A percentile compares a stretch with the other conserved stretches of the same genome.
These are phyloP conservation scores for Paramarasmius palmivorus DNA, from an alignment of 1,284 basidiomycete species.

Conservation along the genomic window DNA sequence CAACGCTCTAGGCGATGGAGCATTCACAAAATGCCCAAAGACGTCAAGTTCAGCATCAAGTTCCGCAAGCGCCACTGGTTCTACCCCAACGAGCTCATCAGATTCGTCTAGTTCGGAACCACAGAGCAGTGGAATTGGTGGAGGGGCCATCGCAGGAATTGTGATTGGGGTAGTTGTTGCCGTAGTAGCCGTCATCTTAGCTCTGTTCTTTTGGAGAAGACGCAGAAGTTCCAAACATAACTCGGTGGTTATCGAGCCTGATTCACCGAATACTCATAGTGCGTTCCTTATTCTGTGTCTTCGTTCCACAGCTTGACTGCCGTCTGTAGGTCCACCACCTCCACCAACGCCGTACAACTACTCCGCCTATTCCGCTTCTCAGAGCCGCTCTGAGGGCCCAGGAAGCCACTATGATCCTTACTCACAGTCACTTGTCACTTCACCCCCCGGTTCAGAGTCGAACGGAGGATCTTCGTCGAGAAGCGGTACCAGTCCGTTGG, in stretches of 20 bases:
- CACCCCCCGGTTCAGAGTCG: background rate
- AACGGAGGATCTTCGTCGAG: background rate
- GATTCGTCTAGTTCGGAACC: background rate
- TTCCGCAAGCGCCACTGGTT: background rate
- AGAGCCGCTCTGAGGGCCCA: background rate
- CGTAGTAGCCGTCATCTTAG: conserved; percentile 1
- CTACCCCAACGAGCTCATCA: background rate
- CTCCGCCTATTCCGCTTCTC: background rate
- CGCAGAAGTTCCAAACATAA: background rate
- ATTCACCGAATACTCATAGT: background rate
- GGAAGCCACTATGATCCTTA: background rate
- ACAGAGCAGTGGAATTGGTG: conserved; percentile 1
- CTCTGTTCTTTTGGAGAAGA: conserved; percentile 12
- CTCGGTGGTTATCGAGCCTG: conserved; percentile 12
- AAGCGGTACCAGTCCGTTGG: background rate
- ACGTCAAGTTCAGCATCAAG: background rate
- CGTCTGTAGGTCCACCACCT: no score
- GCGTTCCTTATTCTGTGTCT: background rate
- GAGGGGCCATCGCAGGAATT: conserved; percentile 20
- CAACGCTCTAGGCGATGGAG: conserved; percentile 22
- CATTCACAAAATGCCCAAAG: conserved; percentile 24
- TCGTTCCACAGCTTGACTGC: background rate
- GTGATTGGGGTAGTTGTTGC: conserved; percentile 16
- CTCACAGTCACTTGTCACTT: background rate
- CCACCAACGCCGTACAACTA: conserved; percentile 2